Evolutionary conservation across 768 basidiomycete genomes (phyloP), one percentile per base, ranked within the genome.

Genomic region (Leccinum fibrillosum): DNA sequence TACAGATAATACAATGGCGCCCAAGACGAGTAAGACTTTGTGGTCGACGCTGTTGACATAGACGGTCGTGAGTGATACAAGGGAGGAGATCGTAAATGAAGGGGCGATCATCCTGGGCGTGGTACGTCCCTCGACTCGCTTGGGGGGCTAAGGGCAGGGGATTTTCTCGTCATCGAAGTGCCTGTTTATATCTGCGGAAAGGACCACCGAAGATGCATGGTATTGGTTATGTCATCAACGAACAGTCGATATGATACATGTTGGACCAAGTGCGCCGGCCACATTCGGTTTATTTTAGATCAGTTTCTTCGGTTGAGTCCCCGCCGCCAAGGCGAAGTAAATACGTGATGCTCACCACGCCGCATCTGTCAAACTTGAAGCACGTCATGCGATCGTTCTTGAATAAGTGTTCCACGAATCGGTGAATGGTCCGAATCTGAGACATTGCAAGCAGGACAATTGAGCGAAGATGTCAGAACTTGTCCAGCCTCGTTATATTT

Each of bases 181-280:
- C 19, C 44, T 19, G 25, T n/a, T 56, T 56, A 62, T 61, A 61
- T 62, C 30, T 49, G 57, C 30, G 21, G 12, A 30, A 30, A 17
- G 13, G 13, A 47, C 49, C 17, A 49, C 11, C 21, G 6, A 51
- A 34, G 50, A 32, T 34, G 50, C 32, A 17, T 28, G 12, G n/a
- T 49, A 30, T 21, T 2, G 5, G 47, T 52, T 37, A 55, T 19
- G 48, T 55, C 54, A 55, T 21, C 48, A 23, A 6, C 42, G 26
- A 15, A 23, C 19, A 48, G 37, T 39, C n/a, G 26, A 28, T 7
- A 15, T 19, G 19, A 21, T 21, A 21, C 12, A 53, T 49, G 15
- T 11, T 5, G 13, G 37, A 39, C 17, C 34, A 34, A 34, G 37
- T 39, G 39, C 19, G n/a, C 39, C 39, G 10, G 39, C 54, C 48